A percentile compares a stretch with the other conserved stretches of the same genome.
Evolutionary conservation across 176 grass and related monocot species (phyloP).

Genomic region (barley (Hordeum vulgare)): MorexV3_pseudomolecules_assembly NC_058520.1:181596382-181596881

Average conservation of each 20-base stretch:
- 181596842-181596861: neutral
- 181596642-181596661: neutral
- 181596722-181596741: too few species aligned
- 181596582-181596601: neutral
- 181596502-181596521: too few species aligned
- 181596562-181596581: neutral
- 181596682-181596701: conserved; percentile 2
- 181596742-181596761: neutral
- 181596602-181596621: neutral
- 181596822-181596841: neutral
- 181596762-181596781: neutral
- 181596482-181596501: conserved; percentile 17
- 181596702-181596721: neutral
- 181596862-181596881: neutral
- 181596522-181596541: neutral
- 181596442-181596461: neutral
- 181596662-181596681: neutral
- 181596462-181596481: neutral
- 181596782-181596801: neutral
- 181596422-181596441: too few species aligned
- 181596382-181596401: conserved; percentile 13
- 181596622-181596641: neutral
- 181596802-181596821: neutral
- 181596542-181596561: neutral
- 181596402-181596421: neutral